Percentiles rank a stretch among this genome's conserved stretches.
Evolutionary conservation across 495 filamentous ascomycete species (phyloP).

Genomic region (Achaetomiella virescens): DNA sequence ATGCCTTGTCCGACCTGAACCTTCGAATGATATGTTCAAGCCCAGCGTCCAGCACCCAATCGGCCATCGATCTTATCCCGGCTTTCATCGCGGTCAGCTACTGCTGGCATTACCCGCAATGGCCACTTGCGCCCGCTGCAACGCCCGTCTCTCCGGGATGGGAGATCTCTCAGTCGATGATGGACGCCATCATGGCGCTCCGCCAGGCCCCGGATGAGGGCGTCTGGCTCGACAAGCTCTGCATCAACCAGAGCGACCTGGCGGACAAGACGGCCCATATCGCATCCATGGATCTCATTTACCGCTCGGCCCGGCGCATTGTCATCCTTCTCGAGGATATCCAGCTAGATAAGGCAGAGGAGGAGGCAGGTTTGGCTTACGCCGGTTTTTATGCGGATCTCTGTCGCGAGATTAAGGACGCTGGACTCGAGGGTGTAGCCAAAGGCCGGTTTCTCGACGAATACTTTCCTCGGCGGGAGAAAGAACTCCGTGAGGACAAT

Average conservation of each 20-base stretch:
- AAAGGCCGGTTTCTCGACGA: constrained; percentile 8
- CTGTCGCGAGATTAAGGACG: not conserved
- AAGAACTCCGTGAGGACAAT: not conserved
- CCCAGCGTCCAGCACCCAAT: not conserved
- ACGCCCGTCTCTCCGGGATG: constrained; percentile 9
- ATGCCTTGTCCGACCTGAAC: constrained; percentile 8
- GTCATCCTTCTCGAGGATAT: constrained; percentile 24
- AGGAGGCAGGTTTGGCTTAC: constrained; percentile 15
- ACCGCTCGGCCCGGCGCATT: constrained; percentile 17
- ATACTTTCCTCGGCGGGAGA: constrained; percentile 12
- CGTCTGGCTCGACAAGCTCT: constrained; percentile 31
- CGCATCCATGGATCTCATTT: constrained; percentile 27
- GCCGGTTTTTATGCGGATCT: constrained; percentile 14
- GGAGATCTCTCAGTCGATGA: constrained; percentile 23
- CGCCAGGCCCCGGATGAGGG: constrained; percentile 5
- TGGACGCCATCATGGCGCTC: constrained; percentile 16
- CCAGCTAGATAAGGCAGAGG: constrained; percentile 15
- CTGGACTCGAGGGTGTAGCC: constrained; percentile 6
- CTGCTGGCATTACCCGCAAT: constrained; percentile 23
- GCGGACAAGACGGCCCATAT: constrained; percentile 23
- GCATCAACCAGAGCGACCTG: constrained; percentile 29
- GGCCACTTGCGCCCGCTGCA: constrained; percentile 10
- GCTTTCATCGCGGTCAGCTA: constrained; percentile 24
- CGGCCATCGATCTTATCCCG: not conserved
- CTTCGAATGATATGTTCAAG: constrained; percentile 15